Evolutionary conservation across 208 protist species (phyloP), one percentile per base, ranked within the genome.

Genomic region (Leishmania guyanensis): DNA sequence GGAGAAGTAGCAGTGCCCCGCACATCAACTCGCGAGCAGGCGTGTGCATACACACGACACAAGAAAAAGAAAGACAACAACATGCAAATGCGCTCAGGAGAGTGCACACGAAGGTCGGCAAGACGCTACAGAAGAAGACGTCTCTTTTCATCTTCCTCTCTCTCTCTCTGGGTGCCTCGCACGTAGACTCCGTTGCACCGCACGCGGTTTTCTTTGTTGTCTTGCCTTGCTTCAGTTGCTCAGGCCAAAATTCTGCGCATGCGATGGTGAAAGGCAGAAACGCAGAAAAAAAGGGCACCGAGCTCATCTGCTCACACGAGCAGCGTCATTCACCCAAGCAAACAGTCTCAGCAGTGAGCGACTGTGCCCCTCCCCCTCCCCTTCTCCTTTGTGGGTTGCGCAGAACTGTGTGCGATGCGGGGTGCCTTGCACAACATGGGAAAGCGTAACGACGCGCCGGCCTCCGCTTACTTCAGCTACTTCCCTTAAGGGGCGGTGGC

Each of bases 41-140:
- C 58, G 26, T 33, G 5, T 64, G 58, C 26, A 14, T 29, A 64
- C 16, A 64, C 16, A 8, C 72, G 16, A 73, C 58, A 33, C 43
- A 76, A 50, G 22, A 60, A 86, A 46, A 79, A 79, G 39, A 68
- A 70, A 54, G n/a, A 8, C 36, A 77, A 39, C 58, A 9, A 64
- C 43, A 4, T 64, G 58, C 58, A 17, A 64, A 33, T 5, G 58
- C 9, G 58, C 26, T 64, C 33, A 53, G 79, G 66, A 82, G 22
- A 77, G 10, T 17, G n/a, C 43, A 39, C 20, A 48, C 39, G 9
- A 71, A 26, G 56, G 33, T 16, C 43, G 58, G n/a, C 12, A 14
- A 74, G 74, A 71, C 26, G 26, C 58, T 64, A 14, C 54, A 58
- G 54, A 64, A 64, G 58, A 64, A 3, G 29, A 33, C 26, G 58